Evolutionary conservation across 805 yeast species (phyloP), one percentile per base, ranked within the genome.

Genomic region (Yamadazyma ubonensis): DNA sequence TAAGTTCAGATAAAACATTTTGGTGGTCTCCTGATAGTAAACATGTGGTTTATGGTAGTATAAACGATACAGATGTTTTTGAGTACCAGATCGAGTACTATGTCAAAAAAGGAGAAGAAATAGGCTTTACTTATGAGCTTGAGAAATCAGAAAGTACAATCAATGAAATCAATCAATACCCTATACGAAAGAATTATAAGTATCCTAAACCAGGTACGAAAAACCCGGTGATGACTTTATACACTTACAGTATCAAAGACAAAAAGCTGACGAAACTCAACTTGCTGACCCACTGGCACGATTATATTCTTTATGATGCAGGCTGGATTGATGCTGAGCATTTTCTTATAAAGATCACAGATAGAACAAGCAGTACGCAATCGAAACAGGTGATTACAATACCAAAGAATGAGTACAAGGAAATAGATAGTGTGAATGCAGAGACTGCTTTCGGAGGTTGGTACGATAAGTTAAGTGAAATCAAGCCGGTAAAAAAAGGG

Each of bases 1-100:
- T 80, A 9, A 72, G 71, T 0, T 51, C 63, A 11, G 90, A 83
- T 45, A 60, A 57, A 25, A 78, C 84, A 0, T 62, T 84, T 9
- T 84, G 88, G 85, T 85, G 91, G 89, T 65, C 81, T 11, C 81
- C 83, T 1, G 78, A 79, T 46, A 85, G 81, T 47, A 56, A 76
- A 1, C 65, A 64, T 39, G 45, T 84, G 33, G 64, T 81, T 0
- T 86, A 67, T 50, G 70, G 83, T 44, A 71, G 64, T 46, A 69
- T 76, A 16, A 72, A 85, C 50, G 90, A 84, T 46, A 69, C 83
- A 0, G 52, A 65, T 0, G 93, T 85, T 1, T 73, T 73, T 1
- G 58, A 60, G 4, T 78, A 75, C 44, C 59, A 71, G 11, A 53
- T 83, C 25, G 81, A 80, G 36, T 71, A 64, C 41, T 85, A 70